These are phyloP conservation scores for Fraxinus sp. DNA, from an alignment of 305 asterid species.

Conservation along the genomic window DNA sequence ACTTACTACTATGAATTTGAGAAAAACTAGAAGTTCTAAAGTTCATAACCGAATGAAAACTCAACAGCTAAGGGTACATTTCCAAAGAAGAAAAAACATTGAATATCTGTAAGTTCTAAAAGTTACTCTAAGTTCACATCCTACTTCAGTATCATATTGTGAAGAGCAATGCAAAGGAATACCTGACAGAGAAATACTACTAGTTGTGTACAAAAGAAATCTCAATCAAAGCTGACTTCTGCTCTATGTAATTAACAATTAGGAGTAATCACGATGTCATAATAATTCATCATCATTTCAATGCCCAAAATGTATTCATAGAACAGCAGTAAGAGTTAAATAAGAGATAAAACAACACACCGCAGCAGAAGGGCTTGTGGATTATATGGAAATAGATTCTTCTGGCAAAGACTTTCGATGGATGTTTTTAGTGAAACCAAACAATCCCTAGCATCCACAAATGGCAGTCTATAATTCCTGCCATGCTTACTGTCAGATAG, in stretches of 20 bases:
- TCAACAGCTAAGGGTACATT: not conserved
- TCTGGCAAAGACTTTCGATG: conserved; percentile 59
- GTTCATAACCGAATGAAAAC: not conserved
- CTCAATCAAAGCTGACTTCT: not conserved
- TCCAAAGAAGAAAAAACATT: not conserved
- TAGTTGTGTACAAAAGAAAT: not conserved
- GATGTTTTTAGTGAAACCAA: conserved; percentile 65
- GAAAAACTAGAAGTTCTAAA: not conserved
- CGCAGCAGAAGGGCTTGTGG: conserved; percentile 73
- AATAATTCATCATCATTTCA: not conserved
- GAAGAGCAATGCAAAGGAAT: not conserved
- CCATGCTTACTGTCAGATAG: conserved; percentile 16
- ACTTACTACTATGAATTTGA: not conserved
- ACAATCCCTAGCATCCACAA: conserved; percentile 60
- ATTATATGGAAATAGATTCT: conserved; percentile 77
- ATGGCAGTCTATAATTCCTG: conserved; percentile 31
- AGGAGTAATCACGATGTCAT: not conserved
- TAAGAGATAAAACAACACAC: conserved; percentile 37
- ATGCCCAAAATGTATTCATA: not conserved
- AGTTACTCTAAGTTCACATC: not conserved
- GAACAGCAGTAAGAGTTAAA: not conserved
- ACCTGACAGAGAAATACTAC: not conserved
- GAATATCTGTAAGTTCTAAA: not conserved
- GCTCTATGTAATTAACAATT: not conserved
- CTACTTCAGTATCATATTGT: not conserved